A percentile compares a stretch with the other conserved stretches of the same genome.
These are phyloP conservation scores for Beverwykella pulmonaria DNA, from an alignment of 495 filamentous ascomycete species.

Conservation along the genomic window DNA sequence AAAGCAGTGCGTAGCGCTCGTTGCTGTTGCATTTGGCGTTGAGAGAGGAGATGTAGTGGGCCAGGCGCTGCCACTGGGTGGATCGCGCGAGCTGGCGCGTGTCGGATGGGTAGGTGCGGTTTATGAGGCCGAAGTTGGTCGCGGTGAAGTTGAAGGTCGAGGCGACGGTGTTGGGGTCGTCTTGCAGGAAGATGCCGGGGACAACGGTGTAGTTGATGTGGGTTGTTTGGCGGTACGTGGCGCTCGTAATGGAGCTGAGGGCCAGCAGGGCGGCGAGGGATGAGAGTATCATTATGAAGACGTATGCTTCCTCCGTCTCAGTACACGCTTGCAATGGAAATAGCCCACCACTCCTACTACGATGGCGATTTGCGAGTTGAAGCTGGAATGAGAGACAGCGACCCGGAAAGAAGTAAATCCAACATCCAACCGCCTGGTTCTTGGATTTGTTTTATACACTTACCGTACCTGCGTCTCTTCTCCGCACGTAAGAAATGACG, in stretches of 20 bases:
- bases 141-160: slow-evolving; percentile 61
- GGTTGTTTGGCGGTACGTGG: not conserved
- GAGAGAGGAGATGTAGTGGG: slow-evolving; percentile 32
- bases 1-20: slow-evolving; percentile 41
- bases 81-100: slow-evolving; percentile 11
- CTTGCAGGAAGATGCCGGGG: slow-evolving; percentile 71
- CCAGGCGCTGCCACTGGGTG: slow-evolving; percentile 46
- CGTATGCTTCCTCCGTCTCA: too few relatives aligned
- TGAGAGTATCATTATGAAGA: not conserved
- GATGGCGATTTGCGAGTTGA: too few relatives aligned
- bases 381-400: too few relatives aligned
- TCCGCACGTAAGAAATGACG: not conserved
- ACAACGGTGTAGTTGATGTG: slow-evolving; percentile 64
- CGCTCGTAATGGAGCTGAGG: slow-evolving; percentile 1
- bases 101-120: slow-evolving; percentile 39
- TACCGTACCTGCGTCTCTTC: not conserved
- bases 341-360: too few relatives aligned
- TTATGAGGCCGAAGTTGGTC: slow-evolving; percentile 41
- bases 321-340: too few relatives aligned
- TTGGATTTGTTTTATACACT: not conserved
- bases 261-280: not conserved
- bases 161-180: slow-evolving; percentile 63
- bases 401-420: not conserved
- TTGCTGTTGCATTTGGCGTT: slow-evolving; percentile 21
- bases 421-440: not conserved